Base-by-base conservation (phyloP, 768 basidiomycete genomes). In the Calocybe indica region DNA sequence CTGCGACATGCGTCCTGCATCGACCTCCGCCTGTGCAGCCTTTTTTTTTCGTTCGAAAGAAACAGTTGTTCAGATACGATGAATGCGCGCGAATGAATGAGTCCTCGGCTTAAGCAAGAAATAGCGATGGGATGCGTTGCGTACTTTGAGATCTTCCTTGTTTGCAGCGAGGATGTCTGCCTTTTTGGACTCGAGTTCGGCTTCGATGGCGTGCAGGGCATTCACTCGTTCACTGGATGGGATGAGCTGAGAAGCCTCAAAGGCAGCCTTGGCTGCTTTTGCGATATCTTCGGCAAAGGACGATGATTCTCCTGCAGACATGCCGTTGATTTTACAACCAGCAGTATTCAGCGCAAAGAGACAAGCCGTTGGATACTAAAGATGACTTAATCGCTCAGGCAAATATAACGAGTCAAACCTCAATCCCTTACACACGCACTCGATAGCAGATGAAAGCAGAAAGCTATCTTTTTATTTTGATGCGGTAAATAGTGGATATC, bases 201-300 rank as follows among this genome's bases (percentile, higher is more conserved):
- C 67, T 30, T 76, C 73, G 52, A 98, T 90, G 46, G 75, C 74
- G 48, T 77, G 65, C 1, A 99, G 74, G 0, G 93, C 93, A 14
- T 66, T 65, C 55, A 85, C 73, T 30, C 93, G 79, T 54, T 90
- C 83, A 1, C 71, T 57, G 1, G 85, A 65, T 14, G 80, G 68
- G 46, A 95, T 70, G 14, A 95, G 75, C 61, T 96, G 95, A 5
- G 93, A 92, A 13, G 76, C 75, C 56, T 93, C 85, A 60, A 95
- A 99, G 0, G 95, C 90, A 6, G 66, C 60, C 61, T 92, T 90
- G 15, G 93, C 92, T 1, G 78, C 73, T 59, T 72, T 77, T 10
- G 95, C 96, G 48, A 97, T 85, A 11, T 62, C 66, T 61, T 74
- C 69, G n/a, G 73, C 76, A 40, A 55, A 60, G 29, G 34, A 60